Evolutionary conservation across 2,329 filamentous ascomycete species (phyloP), one percentile per base, ranked within the genome.

Genomic region (Fusarium acutatum): DNA sequence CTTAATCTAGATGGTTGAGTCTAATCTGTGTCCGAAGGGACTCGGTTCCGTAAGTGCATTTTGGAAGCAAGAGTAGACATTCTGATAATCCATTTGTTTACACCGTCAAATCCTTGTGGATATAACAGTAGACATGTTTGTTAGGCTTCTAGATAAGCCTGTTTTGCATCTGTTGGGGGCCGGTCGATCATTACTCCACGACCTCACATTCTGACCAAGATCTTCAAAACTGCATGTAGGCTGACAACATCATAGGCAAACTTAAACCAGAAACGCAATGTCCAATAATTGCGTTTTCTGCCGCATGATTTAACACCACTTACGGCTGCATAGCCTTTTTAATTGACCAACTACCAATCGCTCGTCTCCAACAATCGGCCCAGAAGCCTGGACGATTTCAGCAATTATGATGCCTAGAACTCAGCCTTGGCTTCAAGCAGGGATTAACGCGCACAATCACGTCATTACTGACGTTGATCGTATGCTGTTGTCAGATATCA

Each of bases 381-480:
- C 24, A 28, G 34, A 26, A 37, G 32, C 22, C 62, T 56, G 38
- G 49, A 61, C 38, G 26, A 15, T 37, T 54, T 49, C 47, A 60
- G 49, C 40, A 61, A 61, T 53, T 60, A 7, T 28, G 61, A 32
- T 68, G 63, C 65, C 65, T 56, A 32, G 18, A 38, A 54, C 54
- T 68, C 30, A 56, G 65, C 65, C 64, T 56, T 53, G 61, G 22
- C 28, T 46, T n/a, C 13, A n/a, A 24, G 34, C 24, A 26, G 46
- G n/a, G 35, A 46, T 37, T 7, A n/a, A 34, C n/a, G 32, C 26
- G 34, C 20, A 35, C 24, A 35, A 12, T 46, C 34, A 26, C 46
- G 40, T 53, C 54, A 60, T 26, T 17, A 5, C 18, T 9, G 26
- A 26, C 5, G 13, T 20, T 37, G 9, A 22, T 37, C 18, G 24